Percentiles rank a stretch among this genome's conserved stretches.
phyloP scores from a whole-genome alignment of 805 yeast species.

The Priceomyces fermenticarens region DNA sequence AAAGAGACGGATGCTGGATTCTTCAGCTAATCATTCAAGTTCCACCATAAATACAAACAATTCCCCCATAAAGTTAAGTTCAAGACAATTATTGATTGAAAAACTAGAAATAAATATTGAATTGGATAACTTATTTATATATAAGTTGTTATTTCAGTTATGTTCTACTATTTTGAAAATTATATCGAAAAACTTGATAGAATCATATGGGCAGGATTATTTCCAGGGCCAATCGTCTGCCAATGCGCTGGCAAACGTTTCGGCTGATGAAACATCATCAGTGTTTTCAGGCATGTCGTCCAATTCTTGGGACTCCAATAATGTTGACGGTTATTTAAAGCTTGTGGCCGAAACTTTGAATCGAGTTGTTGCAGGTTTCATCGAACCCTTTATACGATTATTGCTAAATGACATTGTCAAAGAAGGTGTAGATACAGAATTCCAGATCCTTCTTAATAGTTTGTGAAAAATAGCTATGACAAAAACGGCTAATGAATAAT shows the following conservation, averaged over 20 bases:
- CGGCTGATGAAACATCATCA: constrained; percentile 27
- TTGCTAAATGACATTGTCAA: constrained; percentile 30
- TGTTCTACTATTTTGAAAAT: constrained; percentile 24
- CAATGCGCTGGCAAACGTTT: neutral
- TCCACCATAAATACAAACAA: constrained; percentile 13
- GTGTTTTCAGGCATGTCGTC: constrained; percentile 32
- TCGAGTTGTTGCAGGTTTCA: constrained; percentile 31
- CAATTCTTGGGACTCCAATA: constrained; percentile 18
- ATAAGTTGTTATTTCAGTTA: constrained; percentile 31
- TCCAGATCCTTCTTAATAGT: constrained; percentile 24
- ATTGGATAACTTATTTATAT: constrained; percentile 37
- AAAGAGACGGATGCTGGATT: constrained; percentile 5
- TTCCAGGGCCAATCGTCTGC: too few relatives aligned
- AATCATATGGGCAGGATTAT: constrained; percentile 1
- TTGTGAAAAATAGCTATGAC: constrained; percentile 10
- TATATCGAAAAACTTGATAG: constrained; percentile 21
- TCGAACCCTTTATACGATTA: constrained; percentile 35
- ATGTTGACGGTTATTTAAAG: constrained; percentile 30
- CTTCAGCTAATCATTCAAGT: constrained; percentile 9
- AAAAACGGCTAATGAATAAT: too few relatives aligned
- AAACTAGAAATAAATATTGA: constrained; percentile 42
- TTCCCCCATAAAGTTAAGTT: constrained; percentile 39
- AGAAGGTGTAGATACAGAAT: constrained; percentile 24
- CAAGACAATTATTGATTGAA: constrained; percentile 40
- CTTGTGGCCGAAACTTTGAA: constrained; percentile 23